Percentiles rank a stretch among this genome's conserved stretches.
phyloP scores from a whole-genome alignment of 2,329 filamentous ascomycete genomes.

The Ceratocystis ficicola region DNA sequence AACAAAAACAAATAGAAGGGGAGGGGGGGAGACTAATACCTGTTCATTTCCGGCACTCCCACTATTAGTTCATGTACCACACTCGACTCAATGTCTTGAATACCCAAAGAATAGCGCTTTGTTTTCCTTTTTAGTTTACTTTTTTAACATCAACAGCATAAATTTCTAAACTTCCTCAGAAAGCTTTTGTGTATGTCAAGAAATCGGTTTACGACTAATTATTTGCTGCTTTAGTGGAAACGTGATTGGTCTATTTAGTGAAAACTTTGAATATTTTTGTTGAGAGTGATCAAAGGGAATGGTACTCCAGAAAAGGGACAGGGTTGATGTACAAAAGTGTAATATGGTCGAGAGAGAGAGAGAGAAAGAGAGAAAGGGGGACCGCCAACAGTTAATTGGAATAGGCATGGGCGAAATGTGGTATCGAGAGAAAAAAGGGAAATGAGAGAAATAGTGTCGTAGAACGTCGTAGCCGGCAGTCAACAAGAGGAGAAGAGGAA shows the following conservation, averaged over 20 bases:
- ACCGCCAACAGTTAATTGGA: not conserved
- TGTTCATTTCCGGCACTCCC: not conserved
- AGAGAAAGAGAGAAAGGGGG: no score
- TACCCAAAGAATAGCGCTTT: not conserved
- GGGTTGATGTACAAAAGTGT: conserved; percentile 9
- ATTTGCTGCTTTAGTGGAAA: conserved; percentile 1
- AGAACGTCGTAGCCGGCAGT: not conserved
- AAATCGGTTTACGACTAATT: not conserved
- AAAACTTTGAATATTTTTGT: conserved; percentile 5
- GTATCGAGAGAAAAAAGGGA: conserved; percentile 10
- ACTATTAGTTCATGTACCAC: not conserved
- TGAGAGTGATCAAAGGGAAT: not conserved
- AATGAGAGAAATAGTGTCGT: not conserved
- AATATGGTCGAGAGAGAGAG: not conserved
- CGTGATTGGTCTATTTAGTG: conserved; percentile 9
- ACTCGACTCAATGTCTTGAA: conserved; percentile 3
- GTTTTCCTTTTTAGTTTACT: not conserved
- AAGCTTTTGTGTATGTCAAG: not conserved
- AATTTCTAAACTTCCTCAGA: no score
- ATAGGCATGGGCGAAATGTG: not conserved
- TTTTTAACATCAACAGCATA: not conserved
- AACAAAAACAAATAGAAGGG: not conserved
- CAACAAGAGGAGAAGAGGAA: not conserved
- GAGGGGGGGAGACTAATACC: no score
- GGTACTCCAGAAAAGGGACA: not conserved